Evolutionary conservation across 2,329 filamentous ascomycete genomes (phyloP).

Genomic region (Verticillium albo-atrum): DNA sequence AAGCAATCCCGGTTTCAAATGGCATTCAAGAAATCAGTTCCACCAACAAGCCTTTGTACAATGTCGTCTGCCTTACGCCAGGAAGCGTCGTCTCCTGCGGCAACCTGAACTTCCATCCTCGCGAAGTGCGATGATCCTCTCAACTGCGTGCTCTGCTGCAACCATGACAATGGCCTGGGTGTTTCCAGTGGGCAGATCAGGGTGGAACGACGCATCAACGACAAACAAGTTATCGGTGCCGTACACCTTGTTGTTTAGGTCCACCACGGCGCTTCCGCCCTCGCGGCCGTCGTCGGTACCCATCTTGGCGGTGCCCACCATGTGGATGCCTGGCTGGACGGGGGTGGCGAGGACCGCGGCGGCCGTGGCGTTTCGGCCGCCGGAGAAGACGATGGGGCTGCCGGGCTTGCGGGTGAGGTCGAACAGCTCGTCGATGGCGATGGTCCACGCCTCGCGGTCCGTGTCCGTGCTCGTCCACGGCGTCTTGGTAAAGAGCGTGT

Average conservation of each 20-base stretch:
- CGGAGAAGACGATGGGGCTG: constrained; percentile 6
- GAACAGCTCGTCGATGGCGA: constrained; percentile 9
- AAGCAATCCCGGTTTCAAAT: too few relatives aligned
- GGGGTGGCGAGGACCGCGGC: constrained; percentile 7
- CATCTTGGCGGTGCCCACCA: constrained; percentile 24
- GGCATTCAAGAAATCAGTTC: not conserved
- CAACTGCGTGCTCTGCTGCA: constrained; percentile 10
- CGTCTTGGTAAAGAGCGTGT: constrained; percentile 14
- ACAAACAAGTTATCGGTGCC: constrained; percentile 59
- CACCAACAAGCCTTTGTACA: too few relatives aligned
- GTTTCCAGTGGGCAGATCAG: constrained; percentile 27
- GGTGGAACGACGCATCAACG: constrained; percentile 59
- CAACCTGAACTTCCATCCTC: not conserved
- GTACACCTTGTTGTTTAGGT: constrained; percentile 52
- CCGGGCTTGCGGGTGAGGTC: constrained; percentile 1
- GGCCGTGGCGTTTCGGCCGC: constrained; percentile 7
- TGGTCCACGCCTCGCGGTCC: constrained; percentile 13
- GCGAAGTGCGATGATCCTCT: constrained; percentile 13
- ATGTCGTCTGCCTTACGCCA: too few relatives aligned
- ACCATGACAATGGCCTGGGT: constrained; percentile 14
- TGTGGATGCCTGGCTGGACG: constrained; percentile 10
- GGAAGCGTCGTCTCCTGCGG: not conserved
- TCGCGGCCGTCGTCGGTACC: constrained; percentile 41
- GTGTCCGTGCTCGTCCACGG: constrained; percentile 16
- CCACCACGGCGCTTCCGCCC: constrained; percentile 47